Conservation (phyloP, 75 land plant species). For the Picea sitchensis region DNA sequence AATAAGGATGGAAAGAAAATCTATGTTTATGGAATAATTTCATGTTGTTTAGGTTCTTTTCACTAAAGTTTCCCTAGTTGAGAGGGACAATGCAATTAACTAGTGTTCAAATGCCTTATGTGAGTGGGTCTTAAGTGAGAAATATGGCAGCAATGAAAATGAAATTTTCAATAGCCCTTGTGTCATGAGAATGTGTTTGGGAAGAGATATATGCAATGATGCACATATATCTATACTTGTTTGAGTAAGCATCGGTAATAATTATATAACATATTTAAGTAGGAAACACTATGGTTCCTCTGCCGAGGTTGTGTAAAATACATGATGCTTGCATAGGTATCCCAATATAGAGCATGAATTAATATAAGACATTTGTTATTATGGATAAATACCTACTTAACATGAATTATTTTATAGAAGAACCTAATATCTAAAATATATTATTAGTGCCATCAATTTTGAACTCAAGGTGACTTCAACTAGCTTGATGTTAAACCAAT, state of each 20-base stretch:
- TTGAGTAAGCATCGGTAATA: not conserved
- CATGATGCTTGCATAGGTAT: not conserved
- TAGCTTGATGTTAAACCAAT: constrained; percentile 94
- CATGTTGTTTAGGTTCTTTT: too few species aligned
- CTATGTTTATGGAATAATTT: too few species aligned
- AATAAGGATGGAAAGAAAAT: not conserved
- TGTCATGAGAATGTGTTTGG: too few species aligned
- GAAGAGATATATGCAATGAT: too few species aligned
- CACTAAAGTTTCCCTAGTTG: too few species aligned
- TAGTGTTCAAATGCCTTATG: too few species aligned
- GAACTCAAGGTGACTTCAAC: constrained; percentile 99
- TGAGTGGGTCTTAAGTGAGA: not conserved
- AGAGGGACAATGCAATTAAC: too few species aligned
- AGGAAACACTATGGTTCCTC: not conserved
- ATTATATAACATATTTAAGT: not conserved
- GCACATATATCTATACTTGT: not conserved
- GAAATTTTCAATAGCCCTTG: not conserved
- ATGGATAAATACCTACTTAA: not conserved
- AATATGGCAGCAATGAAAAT: not conserved
- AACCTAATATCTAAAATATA: not conserved
- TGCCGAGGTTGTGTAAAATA: not conserved
- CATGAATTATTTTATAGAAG: not conserved
- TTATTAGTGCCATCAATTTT: constrained; percentile 91
- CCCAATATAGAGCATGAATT: not conserved
- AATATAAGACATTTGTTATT: not conserved